Percentiles rank a stretch among this genome's conserved stretches.
These are phyloP conservation scores for Rutstroemia sp. DNA, from an alignment of 2,329 filamentous ascomycete genomes.

Conservation along the genomic window DNA sequence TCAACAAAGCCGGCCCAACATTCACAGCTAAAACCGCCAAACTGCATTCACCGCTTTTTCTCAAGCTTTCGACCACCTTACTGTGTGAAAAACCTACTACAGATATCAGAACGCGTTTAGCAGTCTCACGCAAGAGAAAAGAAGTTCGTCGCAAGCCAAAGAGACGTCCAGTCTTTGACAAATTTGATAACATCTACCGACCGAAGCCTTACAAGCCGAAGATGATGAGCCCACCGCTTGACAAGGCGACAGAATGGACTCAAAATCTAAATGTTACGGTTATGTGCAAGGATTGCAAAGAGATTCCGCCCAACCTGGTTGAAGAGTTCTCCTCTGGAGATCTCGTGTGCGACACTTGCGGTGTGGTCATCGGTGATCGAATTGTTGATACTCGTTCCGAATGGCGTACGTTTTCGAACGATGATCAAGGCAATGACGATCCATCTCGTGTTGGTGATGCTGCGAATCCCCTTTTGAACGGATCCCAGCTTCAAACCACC, in stretches of 20 bases:
- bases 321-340: slow-evolving; percentile 92
- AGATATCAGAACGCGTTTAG: slow-evolving; percentile 24
- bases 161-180: slow-evolving; percentile 35
- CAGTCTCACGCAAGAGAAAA: slow-evolving; percentile 28
- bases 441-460: slow-evolving; percentile 97
- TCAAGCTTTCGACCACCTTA: slow-evolving; percentile 44
- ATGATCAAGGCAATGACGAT: slow-evolving; percentile 93
- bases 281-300: slow-evolving; percentile 85
- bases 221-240: slow-evolving; percentile 37
- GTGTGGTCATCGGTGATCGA: slow-evolving; percentile 80
- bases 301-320: slow-evolving; percentile 82
- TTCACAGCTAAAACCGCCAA: slow-evolving; percentile 41
- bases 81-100: slow-evolving; percentile 33
- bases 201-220: slow-evolving; percentile 36
- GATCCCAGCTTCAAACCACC: slow-evolving; percentile 79
- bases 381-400: slow-evolving; percentile 95
- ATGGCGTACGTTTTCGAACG: slow-evolving; percentile 98
- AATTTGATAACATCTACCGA: slow-evolving; percentile 37
- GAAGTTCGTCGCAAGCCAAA: slow-evolving; percentile 31
- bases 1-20: not conserved
- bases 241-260: slow-evolving; percentile 21
- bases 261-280: slow-evolving; percentile 83
- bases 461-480: slow-evolving; percentile 82
- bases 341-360: slow-evolving; percentile 87
- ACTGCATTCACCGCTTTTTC: slow-evolving; percentile 65